Evolutionary conservation across 164 flowering plant species (phyloP).

Genomic region (Nymphaea thermarum): DNA sequence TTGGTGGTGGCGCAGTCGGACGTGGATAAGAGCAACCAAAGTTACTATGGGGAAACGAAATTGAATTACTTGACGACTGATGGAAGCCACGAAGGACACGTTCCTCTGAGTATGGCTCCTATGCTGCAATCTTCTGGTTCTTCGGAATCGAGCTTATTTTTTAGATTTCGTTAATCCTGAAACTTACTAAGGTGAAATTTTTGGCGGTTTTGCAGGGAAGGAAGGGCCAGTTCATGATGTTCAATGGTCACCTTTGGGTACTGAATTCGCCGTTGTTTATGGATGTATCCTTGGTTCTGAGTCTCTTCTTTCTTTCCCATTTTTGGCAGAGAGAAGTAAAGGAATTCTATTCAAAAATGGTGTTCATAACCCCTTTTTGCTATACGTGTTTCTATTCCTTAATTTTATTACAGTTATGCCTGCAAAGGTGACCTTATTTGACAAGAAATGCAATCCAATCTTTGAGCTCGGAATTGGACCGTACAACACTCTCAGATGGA

Average conservation of each 20-base stretch:
- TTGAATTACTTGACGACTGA: slow-evolving; percentile 83
- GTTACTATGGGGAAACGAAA: slow-evolving; percentile 98
- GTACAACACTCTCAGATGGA: slow-evolving; percentile 92
- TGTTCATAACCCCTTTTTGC: not conserved
- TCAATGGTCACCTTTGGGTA: slow-evolving; percentile 85
- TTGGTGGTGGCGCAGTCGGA: slow-evolving; percentile 81
- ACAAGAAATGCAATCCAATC: slow-evolving; percentile 84
- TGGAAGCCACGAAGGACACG: slow-evolving; percentile 84
- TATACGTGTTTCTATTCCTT: slow-evolving; percentile 22
- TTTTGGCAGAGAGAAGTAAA: too few relatives aligned
- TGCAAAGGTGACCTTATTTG: slow-evolving; percentile 82
- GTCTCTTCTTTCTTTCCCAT: not conserved
- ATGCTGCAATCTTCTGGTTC: not conserved
- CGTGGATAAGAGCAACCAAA: slow-evolving; percentile 96
- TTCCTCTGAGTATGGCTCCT: slow-evolving; percentile 63
- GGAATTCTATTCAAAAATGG: not conserved
- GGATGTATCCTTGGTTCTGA: slow-evolving; percentile 77
- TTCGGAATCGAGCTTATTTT: not conserved
- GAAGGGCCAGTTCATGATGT: slow-evolving; percentile 98
- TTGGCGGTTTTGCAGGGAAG: slow-evolving; percentile 55
- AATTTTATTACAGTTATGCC: slow-evolving; percentile 71
- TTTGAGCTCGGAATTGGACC: slow-evolving; percentile 94
- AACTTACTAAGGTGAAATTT: not conserved
- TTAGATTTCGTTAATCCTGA: not conserved
- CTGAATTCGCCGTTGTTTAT: slow-evolving; percentile 92